phyloP scores from a whole-genome alignment of 805 yeast genomes.

The Wickerhamomyces tratensis region DNA sequence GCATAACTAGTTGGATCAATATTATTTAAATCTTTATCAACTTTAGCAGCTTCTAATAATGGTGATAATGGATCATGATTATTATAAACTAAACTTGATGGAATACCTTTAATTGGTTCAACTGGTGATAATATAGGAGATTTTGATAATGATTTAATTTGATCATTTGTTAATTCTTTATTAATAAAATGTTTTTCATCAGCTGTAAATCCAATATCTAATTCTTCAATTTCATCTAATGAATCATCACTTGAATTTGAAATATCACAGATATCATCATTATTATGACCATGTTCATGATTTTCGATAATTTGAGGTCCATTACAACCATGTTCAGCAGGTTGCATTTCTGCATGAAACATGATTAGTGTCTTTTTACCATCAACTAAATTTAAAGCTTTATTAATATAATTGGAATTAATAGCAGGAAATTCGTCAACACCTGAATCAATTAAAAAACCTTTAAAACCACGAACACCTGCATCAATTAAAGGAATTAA shows the following conservation, averaged over 20 bases:
- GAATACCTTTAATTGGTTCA: constrained; percentile 46
- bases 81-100: constrained; percentile 21
- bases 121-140: constrained; percentile 49
- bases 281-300: background rate
- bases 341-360: constrained; percentile 92
- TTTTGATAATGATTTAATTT: constrained; percentile 41
- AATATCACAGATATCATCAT: too few species aligned
- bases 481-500: constrained; percentile 67
- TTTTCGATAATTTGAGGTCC: constrained; percentile 14
- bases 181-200: constrained; percentile 1
- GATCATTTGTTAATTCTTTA: constrained; percentile 34
- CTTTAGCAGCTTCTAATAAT: constrained; percentile 31
- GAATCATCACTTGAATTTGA: constrained; percentile 2
- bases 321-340: constrained; percentile 23
- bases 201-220: constrained; percentile 10
- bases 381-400: constrained; percentile 56
- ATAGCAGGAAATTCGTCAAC: constrained; percentile 93
- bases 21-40: constrained; percentile 23
- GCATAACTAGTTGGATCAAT: constrained; percentile 19
- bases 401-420: constrained; percentile 47
- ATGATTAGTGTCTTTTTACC: constrained; percentile 62
- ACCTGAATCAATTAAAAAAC: constrained; percentile 89
- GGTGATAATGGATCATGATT: constrained; percentile 25
- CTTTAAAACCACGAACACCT: constrained; percentile 93
- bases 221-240: constrained; percentile 15